Evolutionary conservation across 129 eudicot genomes (phyloP).

Genomic region (Artemisia argyi): DNA sequence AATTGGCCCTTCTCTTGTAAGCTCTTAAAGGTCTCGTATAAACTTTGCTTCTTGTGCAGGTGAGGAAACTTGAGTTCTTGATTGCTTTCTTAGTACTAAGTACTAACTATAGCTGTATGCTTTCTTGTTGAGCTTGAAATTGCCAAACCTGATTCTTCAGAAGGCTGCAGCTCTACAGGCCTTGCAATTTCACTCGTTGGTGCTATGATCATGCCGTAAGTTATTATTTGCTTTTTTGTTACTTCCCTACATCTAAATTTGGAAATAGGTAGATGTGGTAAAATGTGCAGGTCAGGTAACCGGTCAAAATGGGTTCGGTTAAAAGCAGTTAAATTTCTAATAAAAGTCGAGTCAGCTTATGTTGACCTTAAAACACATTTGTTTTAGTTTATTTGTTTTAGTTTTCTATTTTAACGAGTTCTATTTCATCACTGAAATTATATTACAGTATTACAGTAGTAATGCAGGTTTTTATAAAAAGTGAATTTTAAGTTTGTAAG

Average conservation of each 20-base stretch:
- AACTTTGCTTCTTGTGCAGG: slow-evolving; percentile 64
- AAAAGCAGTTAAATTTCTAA: neutral
- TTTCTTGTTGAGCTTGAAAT: slow-evolving; percentile 85
- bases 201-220: slow-evolving; percentile 99
- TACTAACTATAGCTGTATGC: slow-evolving; percentile 81
- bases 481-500: too few species aligned
- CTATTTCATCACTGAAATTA: neutral
- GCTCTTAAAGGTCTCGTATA: slow-evolving; percentile 86
- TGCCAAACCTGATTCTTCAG: slow-evolving; percentile 81
- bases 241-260: slow-evolving; percentile 12
- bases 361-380: slow-evolving; percentile 4
- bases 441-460: neutral
- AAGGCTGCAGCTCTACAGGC: slow-evolving; percentile 64
- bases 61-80: slow-evolving; percentile 90
- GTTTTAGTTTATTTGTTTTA: neutral
- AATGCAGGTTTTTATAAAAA: too few species aligned
- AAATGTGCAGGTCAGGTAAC: neutral
- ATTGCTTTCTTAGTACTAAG: slow-evolving; percentile 55
- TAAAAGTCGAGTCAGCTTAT: neutral
- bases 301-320: neutral
- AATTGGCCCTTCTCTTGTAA: slow-evolving; percentile 92
- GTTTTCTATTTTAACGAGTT: neutral
- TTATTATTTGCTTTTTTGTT: too few species aligned
- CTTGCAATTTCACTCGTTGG: slow-evolving; percentile 96
- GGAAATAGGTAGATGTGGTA: neutral